A percentile compares a stretch with the other conserved stretches of the same genome.
Evolutionary conservation across 2,329 filamentous ascomycete genomes (phyloP).

Genomic region (Penicillium brasilianum): DNA sequence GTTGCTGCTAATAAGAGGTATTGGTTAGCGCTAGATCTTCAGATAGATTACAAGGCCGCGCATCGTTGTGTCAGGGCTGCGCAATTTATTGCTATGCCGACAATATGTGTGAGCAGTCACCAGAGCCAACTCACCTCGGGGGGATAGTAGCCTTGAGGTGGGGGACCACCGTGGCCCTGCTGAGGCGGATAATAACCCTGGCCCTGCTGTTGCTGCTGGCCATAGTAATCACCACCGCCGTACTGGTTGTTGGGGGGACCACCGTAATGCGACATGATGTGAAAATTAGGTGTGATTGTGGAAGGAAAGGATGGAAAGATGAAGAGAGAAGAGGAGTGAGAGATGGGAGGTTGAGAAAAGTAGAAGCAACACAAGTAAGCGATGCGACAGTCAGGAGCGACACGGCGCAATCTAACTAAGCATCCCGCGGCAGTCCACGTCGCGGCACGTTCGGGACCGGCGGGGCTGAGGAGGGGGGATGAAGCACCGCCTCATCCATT

Average conservation of each 20-base stretch:
- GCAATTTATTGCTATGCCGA: not conserved
- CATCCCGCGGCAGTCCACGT: not conserved
- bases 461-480: constrained; percentile 20
- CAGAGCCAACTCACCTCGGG: constrained; percentile 29
- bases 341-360: not conserved
- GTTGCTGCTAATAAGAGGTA: constrained; percentile 18
- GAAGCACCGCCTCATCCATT: constrained; percentile 21
- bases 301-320: not conserved
- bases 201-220: constrained; percentile 28
- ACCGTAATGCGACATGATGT: constrained; percentile 31
- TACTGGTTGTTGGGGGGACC: constrained; percentile 32
- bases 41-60: not conserved
- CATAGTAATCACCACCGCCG: constrained; percentile 28
- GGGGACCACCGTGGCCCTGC: constrained; percentile 26
- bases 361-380: not conserved
- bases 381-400: not conserved
- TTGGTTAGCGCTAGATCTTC: not conserved
- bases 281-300: not conserved
- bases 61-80: too few relatives aligned
- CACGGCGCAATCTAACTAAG: constrained; percentile 4
- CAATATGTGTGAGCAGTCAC: not conserved
- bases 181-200: constrained; percentile 24
- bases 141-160: constrained; percentile 33
- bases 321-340: not conserved
- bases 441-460: not conserved